Conservation (phyloP, 176 grass and related monocot species). For the Alopecurus myosuroides region DNA sequence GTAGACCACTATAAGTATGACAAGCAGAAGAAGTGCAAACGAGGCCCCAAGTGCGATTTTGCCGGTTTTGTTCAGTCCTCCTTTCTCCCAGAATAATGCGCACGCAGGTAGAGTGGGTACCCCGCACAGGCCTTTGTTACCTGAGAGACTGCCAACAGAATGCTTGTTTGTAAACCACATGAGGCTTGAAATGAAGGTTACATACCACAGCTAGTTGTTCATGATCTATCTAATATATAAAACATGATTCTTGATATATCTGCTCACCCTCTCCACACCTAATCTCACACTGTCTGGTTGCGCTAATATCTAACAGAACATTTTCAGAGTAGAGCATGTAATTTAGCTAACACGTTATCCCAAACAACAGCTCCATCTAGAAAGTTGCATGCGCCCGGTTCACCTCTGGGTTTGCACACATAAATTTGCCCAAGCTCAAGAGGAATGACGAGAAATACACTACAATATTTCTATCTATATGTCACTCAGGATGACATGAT, state of each 20-base stretch:
- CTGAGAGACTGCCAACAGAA: conserved; percentile 64
- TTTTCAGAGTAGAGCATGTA: neutral
- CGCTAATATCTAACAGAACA: neutral
- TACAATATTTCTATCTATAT: neutral
- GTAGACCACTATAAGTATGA: conserved; percentile 70
- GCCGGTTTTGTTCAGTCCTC: conserved; percentile 71
- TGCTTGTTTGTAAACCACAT: neutral
- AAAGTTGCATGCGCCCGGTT: neutral
- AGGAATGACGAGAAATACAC: neutral
- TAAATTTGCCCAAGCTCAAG: neutral
- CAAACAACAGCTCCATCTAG: neutral
- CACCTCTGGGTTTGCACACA: neutral
- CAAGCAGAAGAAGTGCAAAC: conserved; percentile 57
- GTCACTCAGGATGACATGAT: neutral
- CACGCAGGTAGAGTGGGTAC: conserved; percentile 87
- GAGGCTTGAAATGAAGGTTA: neutral
- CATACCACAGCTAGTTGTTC: neutral
- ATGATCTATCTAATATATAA: neutral
- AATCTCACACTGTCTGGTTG: neutral
- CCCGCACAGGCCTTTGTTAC: conserved; percentile 93
- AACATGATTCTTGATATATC: neutral
- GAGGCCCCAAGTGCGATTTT: conserved; percentile 90
- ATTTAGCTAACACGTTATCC: neutral
- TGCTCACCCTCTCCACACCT: neutral
- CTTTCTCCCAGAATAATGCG: conserved; percentile 91